Percentiles rank a stretch among this genome's conserved stretches.
Evolutionary conservation across 2,329 filamentous ascomycete genomes (phyloP).

Genomic region (Curvularia spicifera): DNA sequence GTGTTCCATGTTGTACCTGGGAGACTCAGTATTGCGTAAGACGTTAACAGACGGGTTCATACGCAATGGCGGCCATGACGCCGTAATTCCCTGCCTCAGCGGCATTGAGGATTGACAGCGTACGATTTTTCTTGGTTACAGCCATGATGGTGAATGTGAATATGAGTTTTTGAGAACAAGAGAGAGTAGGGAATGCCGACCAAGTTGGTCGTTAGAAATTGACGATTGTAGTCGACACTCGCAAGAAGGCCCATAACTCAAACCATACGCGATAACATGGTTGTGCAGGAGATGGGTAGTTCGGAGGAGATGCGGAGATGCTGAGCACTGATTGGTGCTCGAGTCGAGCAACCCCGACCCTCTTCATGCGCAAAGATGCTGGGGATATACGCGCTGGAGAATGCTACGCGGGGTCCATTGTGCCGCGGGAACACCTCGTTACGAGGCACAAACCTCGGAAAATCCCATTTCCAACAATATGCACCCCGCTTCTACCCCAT

Average conservation of each 20-base stretch:
- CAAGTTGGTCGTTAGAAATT: neutral
- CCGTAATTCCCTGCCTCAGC: conserved; percentile 64
- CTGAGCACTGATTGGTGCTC: conserved; percentile 14
- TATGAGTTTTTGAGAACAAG: neutral
- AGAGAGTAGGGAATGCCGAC: neutral
- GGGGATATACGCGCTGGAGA: neutral
- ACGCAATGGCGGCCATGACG: conserved; percentile 58
- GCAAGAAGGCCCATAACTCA: conserved; percentile 5
- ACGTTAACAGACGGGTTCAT: conserved; percentile 2
- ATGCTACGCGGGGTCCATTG: neutral
- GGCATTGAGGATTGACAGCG: conserved; percentile 60
- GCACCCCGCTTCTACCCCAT: conserved; percentile 24
- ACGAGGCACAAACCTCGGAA: conserved; percentile 24
- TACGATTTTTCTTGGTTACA: conserved; percentile 34
- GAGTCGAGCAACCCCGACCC: conserved; percentile 11
- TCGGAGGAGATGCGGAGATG: conserved; percentile 9
- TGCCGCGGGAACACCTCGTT: conserved; percentile 21
- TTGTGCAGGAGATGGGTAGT: neutral
- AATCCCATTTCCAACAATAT: neutral
- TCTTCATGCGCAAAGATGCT: neutral
- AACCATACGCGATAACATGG: neutral
- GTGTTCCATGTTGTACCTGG: conserved; percentile 47
- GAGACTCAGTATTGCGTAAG: conserved; percentile 6
- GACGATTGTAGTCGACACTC: neutral
- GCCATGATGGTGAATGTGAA: conserved; percentile 21